These are phyloP conservation scores for Biscutella laevigata DNA, from an alignment of 441 rosid species.

Conservation along the genomic window DNA sequence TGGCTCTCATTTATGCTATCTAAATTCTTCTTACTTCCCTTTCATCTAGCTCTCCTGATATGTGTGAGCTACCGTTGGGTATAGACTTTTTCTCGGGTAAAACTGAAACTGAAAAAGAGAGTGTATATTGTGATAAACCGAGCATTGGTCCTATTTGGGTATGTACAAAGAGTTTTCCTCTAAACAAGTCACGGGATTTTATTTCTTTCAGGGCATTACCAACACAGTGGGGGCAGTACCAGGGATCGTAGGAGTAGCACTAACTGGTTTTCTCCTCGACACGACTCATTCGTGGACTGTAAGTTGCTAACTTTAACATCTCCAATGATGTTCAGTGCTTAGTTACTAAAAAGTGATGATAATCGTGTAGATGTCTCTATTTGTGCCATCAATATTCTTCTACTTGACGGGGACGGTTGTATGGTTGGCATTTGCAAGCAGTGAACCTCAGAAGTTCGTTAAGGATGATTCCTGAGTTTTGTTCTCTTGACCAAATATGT, in stretches of 20 bases:
- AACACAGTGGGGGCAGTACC: constrained; percentile 90
- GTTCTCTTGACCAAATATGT: neutral
- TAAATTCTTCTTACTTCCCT: neutral
- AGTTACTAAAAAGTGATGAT: neutral
- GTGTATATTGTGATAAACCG: neutral
- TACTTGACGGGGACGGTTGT: constrained; percentile 79
- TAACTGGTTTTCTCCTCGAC: constrained; percentile 87
- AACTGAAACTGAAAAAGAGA: neutral
- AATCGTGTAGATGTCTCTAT: constrained; percentile 52
- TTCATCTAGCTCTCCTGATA: neutral
- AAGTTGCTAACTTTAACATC: constrained; percentile 33
- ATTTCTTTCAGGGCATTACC: constrained; percentile 60
- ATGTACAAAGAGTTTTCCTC: neutral
- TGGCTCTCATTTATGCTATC: neutral
- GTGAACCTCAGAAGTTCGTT: constrained; percentile 69
- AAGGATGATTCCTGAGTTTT: constrained; percentile 28
- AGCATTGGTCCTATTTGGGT: neutral
- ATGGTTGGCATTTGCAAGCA: constrained; percentile 83
- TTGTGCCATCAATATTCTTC: constrained; percentile 86
- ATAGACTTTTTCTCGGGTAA: too few species aligned
- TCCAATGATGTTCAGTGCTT: neutral
- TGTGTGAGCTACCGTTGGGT: too few species aligned
- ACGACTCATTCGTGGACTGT: constrained; percentile 93
- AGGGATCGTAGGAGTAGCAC: constrained; percentile 82
- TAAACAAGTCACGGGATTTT: neutral